These are phyloP conservation scores for Ogataea ganodermae DNA, from an alignment of 805 yeast genomes.

Conservation along the genomic window DNA sequence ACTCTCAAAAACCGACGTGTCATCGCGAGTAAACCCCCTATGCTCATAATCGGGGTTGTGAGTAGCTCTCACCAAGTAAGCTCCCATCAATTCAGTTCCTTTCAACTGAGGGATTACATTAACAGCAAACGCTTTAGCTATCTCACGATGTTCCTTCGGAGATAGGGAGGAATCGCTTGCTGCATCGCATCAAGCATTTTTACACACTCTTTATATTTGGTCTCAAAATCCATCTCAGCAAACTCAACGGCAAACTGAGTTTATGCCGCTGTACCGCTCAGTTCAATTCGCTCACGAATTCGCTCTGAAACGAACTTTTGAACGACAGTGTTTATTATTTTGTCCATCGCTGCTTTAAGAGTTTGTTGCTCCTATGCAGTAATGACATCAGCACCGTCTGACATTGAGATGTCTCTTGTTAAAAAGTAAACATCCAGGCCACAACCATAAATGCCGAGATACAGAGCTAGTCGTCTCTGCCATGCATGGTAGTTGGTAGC, in stretches of 20 bases:
- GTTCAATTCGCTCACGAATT: neutral
- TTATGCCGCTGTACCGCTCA: neutral
- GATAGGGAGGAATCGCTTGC: neutral
- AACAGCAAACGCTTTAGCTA: neutral
- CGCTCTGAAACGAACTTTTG: neutral
- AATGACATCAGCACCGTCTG: neutral
- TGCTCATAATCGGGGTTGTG: neutral
- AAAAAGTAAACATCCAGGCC: neutral
- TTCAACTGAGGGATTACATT: neutral
- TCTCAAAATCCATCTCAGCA: neutral
- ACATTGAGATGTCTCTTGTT: neutral
- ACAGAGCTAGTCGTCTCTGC: neutral
- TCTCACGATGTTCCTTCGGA: neutral
- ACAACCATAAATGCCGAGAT: neutral
- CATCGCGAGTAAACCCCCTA: neutral
- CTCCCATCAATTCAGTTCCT: neutral
- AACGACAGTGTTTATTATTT: neutral
- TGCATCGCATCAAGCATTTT: neutral
- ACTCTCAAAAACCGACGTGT: neutral
- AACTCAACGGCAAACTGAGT: neutral
- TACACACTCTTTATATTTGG: neutral
- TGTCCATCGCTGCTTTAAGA: neutral
- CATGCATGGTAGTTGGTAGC: neutral
- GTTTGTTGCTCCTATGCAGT: neutral
- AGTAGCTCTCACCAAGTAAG: neutral